A percentile compares a stretch with the other conserved stretches of the same genome.
Conservation (phyloP, 148 eudicot genomes). For the Cornus suecica region DNA sequence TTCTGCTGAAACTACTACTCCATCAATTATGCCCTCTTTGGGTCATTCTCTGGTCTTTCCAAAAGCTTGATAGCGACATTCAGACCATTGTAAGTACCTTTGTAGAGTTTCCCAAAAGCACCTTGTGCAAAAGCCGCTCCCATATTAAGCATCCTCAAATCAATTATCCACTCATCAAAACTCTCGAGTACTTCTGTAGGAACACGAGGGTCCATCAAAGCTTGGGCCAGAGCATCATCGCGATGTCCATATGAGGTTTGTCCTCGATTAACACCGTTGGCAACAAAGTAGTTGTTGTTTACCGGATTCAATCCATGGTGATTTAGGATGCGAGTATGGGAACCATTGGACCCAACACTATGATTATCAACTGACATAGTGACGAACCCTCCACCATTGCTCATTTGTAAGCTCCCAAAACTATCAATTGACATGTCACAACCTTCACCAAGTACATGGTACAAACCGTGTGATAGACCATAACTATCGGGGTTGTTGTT, state of each 20-base stretch:
- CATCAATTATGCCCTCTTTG: too few relatives aligned
- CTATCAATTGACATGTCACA: conserved; percentile 91
- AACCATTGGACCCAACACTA: conserved; percentile 95
- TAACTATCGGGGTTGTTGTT: too few relatives aligned
- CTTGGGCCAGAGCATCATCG: conserved; percentile 90
- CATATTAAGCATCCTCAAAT: conserved; percentile 86
- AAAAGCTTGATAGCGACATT: conserved; percentile 96
- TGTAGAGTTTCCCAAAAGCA: conserved; percentile 93
- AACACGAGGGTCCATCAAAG: conserved; percentile 72
- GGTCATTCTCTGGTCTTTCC: too few relatives aligned
- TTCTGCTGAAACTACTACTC: too few relatives aligned
- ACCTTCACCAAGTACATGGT: too few relatives aligned
- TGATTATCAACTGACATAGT: conserved; percentile 94
- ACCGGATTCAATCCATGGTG: conserved; percentile 82
- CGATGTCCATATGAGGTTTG: conserved; percentile 72
- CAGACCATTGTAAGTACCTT: conserved; percentile 89
- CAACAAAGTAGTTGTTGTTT: conserved; percentile 56
- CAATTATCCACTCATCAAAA: conserved; percentile 95
- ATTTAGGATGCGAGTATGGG: conserved; percentile 72
- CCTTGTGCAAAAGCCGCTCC: too few relatives aligned
- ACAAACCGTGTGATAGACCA: too few relatives aligned
- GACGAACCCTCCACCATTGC: conserved; percentile 92
- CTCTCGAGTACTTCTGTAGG: conserved; percentile 79
- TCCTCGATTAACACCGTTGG: conserved; percentile 73
- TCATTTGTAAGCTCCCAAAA: conserved; percentile 68